Evolutionary conservation across 1,284 basidiomycete species (phyloP), one percentile per base, ranked within the genome.

Genomic region (Trichosporon faecale): DNA sequence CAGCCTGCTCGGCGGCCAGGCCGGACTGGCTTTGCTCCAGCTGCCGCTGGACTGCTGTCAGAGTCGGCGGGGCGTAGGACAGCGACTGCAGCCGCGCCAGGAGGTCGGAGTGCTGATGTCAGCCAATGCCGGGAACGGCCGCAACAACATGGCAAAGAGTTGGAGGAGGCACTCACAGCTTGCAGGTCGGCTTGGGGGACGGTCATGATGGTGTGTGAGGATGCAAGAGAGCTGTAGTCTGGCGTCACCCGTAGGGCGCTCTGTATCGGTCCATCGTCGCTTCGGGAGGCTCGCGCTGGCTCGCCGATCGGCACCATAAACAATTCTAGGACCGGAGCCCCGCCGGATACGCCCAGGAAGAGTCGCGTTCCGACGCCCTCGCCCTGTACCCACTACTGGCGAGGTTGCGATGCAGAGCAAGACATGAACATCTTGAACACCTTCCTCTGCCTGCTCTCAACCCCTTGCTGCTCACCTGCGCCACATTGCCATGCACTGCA

Each of bases 41-140:
- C 71, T 76, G 73, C 7, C 35, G 46, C 64, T 68, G 14, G 18
- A 73, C 67, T 65, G 73, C 69, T 23, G 57, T 67, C 25, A 73
- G 52, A 0, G 73, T 74, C 11, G 75, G 73, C 6, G 72, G 69
- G 21, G 75, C 75, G 57, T 76, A 76, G 55, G 74, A 73, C 21
- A 72, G 33, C 1, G 71, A 69, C 57, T 76, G 69, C 35, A 76
- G 68, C 27, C 68, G 67, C n/a, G 65, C 67, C 16, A 73, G 68
- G 37, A 76, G 73, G 57, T 71, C 65, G 40, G 69, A 68, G 64
- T 76, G 75, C 75, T 76, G 70, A 18, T n/a, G 65, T 66, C 44
- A 57, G 65, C 57, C 11, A 52, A 40, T 40, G 21, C 23, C 25
- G 23, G 11, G 52, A 27, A 14, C 11, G 18, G 40, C 40, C 25